These are phyloP conservation scores for Suhomyces tanzawaensis DNA, from an alignment of 805 yeast genomes.

Conservation along the genomic window DNA sequence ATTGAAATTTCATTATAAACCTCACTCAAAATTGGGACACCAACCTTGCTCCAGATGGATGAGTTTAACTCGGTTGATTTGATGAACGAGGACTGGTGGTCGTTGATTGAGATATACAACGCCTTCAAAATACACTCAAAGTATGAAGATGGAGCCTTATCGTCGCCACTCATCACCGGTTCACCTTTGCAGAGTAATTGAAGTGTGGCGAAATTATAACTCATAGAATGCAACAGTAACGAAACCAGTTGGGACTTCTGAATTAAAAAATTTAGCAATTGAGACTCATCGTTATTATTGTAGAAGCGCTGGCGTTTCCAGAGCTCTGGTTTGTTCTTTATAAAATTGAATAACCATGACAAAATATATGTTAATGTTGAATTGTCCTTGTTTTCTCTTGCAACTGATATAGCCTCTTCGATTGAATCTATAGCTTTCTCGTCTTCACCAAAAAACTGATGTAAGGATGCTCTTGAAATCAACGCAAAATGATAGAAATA, in stretches of 20 bases:
- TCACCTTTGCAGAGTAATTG: slow-evolving; percentile 54
- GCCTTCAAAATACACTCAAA: slow-evolving; percentile 60
- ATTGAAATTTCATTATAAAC: slow-evolving; percentile 48
- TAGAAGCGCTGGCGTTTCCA: slow-evolving; percentile 46
- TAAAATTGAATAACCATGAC: slow-evolving; percentile 70
- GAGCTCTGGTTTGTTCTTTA: slow-evolving; percentile 63
- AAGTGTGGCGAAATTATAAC: slow-evolving; percentile 63
- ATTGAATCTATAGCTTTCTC: slow-evolving; percentile 74
- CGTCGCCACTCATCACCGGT: slow-evolving; percentile 27
- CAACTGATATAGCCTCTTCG: slow-evolving; percentile 84
- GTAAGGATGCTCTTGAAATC: slow-evolving; percentile 67
- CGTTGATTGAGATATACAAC: slow-evolving; percentile 51
- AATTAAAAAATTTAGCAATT: slow-evolving; percentile 61
- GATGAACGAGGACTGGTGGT: slow-evolving; percentile 41
- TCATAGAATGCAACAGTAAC: slow-evolving; percentile 51
- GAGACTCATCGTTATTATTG: slow-evolving; percentile 53
- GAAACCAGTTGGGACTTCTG: slow-evolving; percentile 52
- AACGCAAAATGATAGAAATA: slow-evolving; percentile 75
- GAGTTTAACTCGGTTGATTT: slow-evolving; percentile 46
- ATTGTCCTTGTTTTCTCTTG: slow-evolving; percentile 79
- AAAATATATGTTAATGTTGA: slow-evolving; percentile 68
- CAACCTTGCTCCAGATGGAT: slow-evolving; percentile 52
- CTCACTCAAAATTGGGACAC: slow-evolving; percentile 45
- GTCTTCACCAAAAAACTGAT: slow-evolving; percentile 64
- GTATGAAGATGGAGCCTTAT: slow-evolving; percentile 17